Evolutionary conservation across 345 rosid species (phyloP), one percentile per base, ranked within the genome.

Genomic region (Euphorbia lathyris): DNA sequence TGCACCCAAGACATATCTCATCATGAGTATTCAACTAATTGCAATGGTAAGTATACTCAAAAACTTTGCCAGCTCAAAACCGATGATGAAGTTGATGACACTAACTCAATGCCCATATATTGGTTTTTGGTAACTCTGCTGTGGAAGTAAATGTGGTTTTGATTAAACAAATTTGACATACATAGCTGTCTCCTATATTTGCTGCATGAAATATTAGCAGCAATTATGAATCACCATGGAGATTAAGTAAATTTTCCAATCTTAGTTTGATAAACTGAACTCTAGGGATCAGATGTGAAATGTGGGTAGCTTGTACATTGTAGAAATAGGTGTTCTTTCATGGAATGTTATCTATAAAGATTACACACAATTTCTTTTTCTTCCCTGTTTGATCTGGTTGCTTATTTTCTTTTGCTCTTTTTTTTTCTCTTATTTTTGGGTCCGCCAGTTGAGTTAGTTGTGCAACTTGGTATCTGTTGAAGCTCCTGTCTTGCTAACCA

Each of bases 401-500:
- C 50, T 11, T 17, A 2, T n/a, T 16, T 16, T 2, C 20, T 29
- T 10, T 3, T 38, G n/a, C 22, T 60, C 14, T 36, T 43, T 62
- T 38, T 17, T 17, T 12, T 45, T 58, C 25, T 36, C 64, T 34
- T 45, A 5, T 45, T 25, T 20, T 48, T 38, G 55, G 26, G 7
- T 10, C 27, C 5, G 2, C 9, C 19, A 53, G 73, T 60, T 45
- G 17, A 19, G 42, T 68, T 42, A 40, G 55, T 22, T 25, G 19
- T 26, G 48, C 57, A 45, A 16, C 50, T 19, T 10, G 13, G 12
- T 32, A 19, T 32, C 25, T 32, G 8, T 60, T 30, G 23, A 9
- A 34, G 61, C 9, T 53, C 51, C 25, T 52, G 16, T 19, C 0
- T 62, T 11, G 4, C 62, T 81, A 52, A 65, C 58, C 63, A 9